Evolutionary conservation across 768 basidiomycete genomes (phyloP), one percentile per base, ranked within the genome.

Genomic region (Cyathus striatus): DNA sequence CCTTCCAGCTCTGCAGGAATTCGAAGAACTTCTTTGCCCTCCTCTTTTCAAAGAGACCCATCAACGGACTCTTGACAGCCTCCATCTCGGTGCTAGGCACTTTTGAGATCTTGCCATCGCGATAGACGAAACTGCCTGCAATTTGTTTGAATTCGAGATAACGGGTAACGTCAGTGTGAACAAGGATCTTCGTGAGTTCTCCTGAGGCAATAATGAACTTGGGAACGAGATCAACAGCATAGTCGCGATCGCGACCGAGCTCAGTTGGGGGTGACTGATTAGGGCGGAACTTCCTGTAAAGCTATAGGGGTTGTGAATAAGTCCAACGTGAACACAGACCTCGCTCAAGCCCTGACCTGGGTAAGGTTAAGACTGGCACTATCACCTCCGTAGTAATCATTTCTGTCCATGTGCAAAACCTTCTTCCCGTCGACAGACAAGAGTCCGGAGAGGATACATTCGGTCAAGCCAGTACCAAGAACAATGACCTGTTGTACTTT

Each of bases 121-220:
- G 85, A 63, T 93, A 97, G 46, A 99, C 96, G 66, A 86, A 99
- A 60, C 90, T 93, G 42, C 95, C 96, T 0, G 96, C 92, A 66
- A 99, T 97, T 70, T 97, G 95, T 74, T 98, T 99, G 77, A 99
- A 99, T 62, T 98, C 96, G 57, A 99, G 85, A 68, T 99, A 99
- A 48, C 93, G 86, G 32, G 90, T 94, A 48, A 99, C 96, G 60
- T 99, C 93, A 50, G 96, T 98, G 72, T 98, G 94, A 32, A 99
- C 93, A 49, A 99, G 86, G 66, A 99, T 98, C 67, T 86, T 87
- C 41, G 94, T 96, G 58, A 99, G 84, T 65, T 97, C 94, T 43
- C 96, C 96, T 9, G 90, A 92, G 22, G 96, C 87, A 55, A 98
- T 93, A 73, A 98, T 98, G 73, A 99, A 99, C 69, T 99, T 98